phyloP scores from a whole-genome alignment of 2,329 filamentous ascomycete genomes.

The Diaporthe ampelina region DNA sequence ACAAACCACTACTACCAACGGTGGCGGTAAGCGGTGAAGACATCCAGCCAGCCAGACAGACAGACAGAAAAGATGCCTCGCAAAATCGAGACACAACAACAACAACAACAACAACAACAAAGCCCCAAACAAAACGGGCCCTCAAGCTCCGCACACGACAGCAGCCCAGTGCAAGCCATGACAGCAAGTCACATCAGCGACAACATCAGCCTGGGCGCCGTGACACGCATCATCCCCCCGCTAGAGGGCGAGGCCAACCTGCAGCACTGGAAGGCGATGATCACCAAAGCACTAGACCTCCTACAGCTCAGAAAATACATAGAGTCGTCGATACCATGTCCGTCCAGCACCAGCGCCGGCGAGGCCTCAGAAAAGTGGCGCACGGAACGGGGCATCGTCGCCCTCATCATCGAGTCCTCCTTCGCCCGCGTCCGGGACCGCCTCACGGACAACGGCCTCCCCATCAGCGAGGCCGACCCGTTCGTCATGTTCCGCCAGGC shows the following conservation, averaged over 20 bases:
- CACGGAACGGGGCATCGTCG: neutral
- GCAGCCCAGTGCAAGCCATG: neutral
- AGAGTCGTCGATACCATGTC: constrained; percentile 13
- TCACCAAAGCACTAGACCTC: neutral
- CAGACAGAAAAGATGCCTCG: constrained; percentile 7
- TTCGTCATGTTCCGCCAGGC: neutral
- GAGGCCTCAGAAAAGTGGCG: neutral
- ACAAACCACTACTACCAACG: too few relatives aligned
- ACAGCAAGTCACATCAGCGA: neutral
- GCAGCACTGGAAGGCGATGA: constrained; percentile 21
- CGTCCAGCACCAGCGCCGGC: neutral
- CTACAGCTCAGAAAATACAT: constrained; percentile 11
- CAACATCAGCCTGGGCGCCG: constrained; percentile 15
- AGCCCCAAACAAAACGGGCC: neutral
- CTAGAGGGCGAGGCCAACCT: constrained; percentile 12
- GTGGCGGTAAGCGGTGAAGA: neutral
- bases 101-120: constrained; percentile 1
- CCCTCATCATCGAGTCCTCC: constrained; percentile 5
- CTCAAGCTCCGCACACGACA: neutral
- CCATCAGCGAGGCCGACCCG: neutral
- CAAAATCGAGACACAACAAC: neutral
- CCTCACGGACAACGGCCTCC: neutral
- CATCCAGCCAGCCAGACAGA: neutral
- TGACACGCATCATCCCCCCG: neutral
- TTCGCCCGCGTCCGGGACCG: neutral